Evolutionary conservation across 441 rosid species (phyloP).

Genomic region (Isatis lusitanica): DNA sequence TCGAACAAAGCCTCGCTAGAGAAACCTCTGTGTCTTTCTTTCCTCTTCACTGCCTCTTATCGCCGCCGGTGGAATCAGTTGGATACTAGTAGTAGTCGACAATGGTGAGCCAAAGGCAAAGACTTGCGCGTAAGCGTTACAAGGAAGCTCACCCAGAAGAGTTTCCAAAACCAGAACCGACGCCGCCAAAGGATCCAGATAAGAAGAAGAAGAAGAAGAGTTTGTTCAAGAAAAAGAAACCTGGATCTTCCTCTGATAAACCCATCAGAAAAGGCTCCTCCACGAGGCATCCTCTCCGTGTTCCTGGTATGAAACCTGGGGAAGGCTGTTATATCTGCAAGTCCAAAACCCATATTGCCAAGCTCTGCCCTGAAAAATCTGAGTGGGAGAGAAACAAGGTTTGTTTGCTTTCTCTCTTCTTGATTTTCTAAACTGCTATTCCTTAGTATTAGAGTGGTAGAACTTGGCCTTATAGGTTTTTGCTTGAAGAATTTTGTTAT

Average conservation of each 20-base stretch:
- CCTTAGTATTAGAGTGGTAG: neutral
- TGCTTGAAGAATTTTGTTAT: neutral
- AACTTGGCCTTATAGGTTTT: too few relatives aligned
- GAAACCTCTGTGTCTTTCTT: neutral
- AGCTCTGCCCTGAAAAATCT: slow-evolving; percentile 72
- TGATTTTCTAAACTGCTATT: neutral
- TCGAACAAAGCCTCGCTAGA: neutral
- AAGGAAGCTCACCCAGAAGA: slow-evolving; percentile 62
- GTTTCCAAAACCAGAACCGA: slow-evolving; percentile 68
- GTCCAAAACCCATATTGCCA: slow-evolving; percentile 79
- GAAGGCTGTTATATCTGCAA: slow-evolving; percentile 86
- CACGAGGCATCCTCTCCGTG: slow-evolving; percentile 72
- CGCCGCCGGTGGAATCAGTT: slow-evolving; percentile 28
- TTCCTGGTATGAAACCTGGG: slow-evolving; percentile 97
- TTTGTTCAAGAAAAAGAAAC: slow-evolving; percentile 63
- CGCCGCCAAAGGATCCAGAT: slow-evolving; percentile 64
- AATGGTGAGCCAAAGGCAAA: slow-evolving; percentile 85
- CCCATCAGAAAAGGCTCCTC: slow-evolving; percentile 42
- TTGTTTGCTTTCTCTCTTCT: neutral
- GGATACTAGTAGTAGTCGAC: neutral
- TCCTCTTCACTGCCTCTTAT: neutral
- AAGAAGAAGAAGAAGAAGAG: slow-evolving; percentile 57
- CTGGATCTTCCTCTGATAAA: slow-evolving; percentile 40
- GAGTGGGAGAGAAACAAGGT: slow-evolving; percentile 96
- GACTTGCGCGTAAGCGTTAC: slow-evolving; percentile 68